Evolutionary conservation across 2,329 filamentous ascomycete species (phyloP), one percentile per base, ranked within the genome.

Genomic region (Huntiella omanensis): DNA sequence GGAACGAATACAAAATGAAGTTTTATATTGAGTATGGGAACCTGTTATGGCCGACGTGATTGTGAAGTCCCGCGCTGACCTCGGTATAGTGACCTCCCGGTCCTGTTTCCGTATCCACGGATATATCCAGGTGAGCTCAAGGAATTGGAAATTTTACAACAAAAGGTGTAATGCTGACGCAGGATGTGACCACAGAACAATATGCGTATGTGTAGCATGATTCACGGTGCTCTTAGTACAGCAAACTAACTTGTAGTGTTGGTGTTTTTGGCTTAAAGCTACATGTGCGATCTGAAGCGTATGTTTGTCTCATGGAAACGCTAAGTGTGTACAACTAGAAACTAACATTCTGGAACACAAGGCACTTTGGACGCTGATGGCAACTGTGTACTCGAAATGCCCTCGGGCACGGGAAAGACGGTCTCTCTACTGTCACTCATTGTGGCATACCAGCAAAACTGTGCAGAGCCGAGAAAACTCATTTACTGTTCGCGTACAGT

Each of bases 401-500:
- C 91, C 62, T 98, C 91, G 50, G 91, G 91, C 38, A 98, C 91
- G 17, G 91, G 91, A 51, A 98, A 98, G 68, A 98, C 91, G 0
- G 83, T 98, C 19, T 95, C 91, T 7, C 70, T 98, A 4, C 69
- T 98, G 39, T 95, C 91, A 0, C 73, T 98, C 54, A 98, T 98
- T 57, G 78, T 98, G 49, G 88, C 91, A 37, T 98, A 98, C 57
- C 92, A 98, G 62, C 83, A 91, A 59, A 80, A 87, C 59, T 87
- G 88, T 56, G 85, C 87, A 3, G 85, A 94, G 58, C 84, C 91
- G 56, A 73, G 92, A 47, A 98, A 98, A 63, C 76, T 98, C 44
- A 95, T 98, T 47, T 98, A 98, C 64, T 98, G 91, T 68, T 98
- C 91, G 52, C 86, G 91, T 77, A 98, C 91, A 48, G 98, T 98